Conservation (phyloP, 371 early-diverging fungal species). For the Thermomucor indicae-seudaticae region DNA sequence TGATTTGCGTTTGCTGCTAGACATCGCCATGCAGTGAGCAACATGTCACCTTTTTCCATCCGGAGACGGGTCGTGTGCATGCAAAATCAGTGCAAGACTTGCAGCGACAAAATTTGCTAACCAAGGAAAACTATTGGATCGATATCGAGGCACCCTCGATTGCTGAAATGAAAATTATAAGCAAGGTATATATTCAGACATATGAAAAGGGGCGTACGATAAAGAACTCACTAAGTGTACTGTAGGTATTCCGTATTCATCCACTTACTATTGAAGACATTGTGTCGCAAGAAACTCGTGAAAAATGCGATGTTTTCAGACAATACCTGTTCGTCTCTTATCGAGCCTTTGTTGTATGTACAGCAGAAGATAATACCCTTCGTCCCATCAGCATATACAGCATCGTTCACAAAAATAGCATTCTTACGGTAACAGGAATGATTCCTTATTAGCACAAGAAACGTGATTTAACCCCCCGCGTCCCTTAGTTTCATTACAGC, state of each 20-base stretch:
- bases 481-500: slow-evolving; percentile 51
- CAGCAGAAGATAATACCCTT: slow-evolving; percentile 58
- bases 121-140: slow-evolving; percentile 79
- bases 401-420: slow-evolving; percentile 60
- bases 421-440: slow-evolving; percentile 42
- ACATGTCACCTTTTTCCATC: slow-evolving; percentile 28
- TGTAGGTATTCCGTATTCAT: slow-evolving; percentile 58
- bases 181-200: slow-evolving; percentile 35
- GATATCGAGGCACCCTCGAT: slow-evolving; percentile 80
- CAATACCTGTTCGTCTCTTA: slow-evolving; percentile 88
- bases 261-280: slow-evolving; percentile 92
- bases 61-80: slow-evolving; percentile 30
- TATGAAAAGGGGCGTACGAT: not conserved
- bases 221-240: not conserved
- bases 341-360: slow-evolving; percentile 69
- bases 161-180: slow-evolving; percentile 71
- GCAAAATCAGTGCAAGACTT: slow-evolving; percentile 18
- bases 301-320: slow-evolving; percentile 87
- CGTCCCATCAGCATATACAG: slow-evolving; percentile 80
- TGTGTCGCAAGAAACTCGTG: slow-evolving; percentile 78
- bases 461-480: not conserved
- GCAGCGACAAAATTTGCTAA: slow-evolving; percentile 39
- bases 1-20: too few relatives aligned
- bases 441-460: not conserved
- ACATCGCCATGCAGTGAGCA: slow-evolving; percentile 3